Evolutionary conservation across 2,329 filamentous ascomycete genomes (phyloP).

Genomic region (Pseudocercospora crystallina): DNA sequence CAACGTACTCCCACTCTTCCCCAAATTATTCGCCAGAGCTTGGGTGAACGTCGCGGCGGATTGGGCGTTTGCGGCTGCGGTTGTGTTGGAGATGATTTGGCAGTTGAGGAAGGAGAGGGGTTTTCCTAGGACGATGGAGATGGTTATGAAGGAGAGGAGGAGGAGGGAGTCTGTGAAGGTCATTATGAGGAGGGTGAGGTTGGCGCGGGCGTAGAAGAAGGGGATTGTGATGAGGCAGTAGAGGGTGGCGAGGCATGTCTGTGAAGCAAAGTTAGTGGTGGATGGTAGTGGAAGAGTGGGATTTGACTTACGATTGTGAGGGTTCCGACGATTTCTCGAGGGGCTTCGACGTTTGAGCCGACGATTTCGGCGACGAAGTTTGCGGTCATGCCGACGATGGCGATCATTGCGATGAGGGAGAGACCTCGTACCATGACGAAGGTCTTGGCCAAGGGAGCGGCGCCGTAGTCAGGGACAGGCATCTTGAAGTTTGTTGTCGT

Average conservation of each 20-base stretch:
- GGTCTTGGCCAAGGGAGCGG: slow-evolving; percentile 67
- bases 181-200: slow-evolving; percentile 72
- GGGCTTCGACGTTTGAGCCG: slow-evolving; percentile 62
- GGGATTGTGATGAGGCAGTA: slow-evolving; percentile 71
- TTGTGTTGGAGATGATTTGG: slow-evolving; percentile 52
- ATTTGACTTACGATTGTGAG: slow-evolving; percentile 70
- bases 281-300: neutral
- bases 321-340: slow-evolving; percentile 73
- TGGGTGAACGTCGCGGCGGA: slow-evolving; percentile 56
- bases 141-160: slow-evolving; percentile 74
- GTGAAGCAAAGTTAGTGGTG: neutral
- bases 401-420: slow-evolving; percentile 69
- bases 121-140: slow-evolving; percentile 74
- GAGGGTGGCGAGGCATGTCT: slow-evolving; percentile 76
- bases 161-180: slow-evolving; percentile 66
- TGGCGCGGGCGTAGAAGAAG: slow-evolving; percentile 77
- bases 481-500: slow-evolving; percentile 38
- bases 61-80: slow-evolving; percentile 44
- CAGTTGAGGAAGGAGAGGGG: slow-evolving; percentile 79
- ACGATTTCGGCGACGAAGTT: slow-evolving; percentile 82
- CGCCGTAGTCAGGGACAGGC: slow-evolving; percentile 63
- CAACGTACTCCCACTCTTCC: slow-evolving; percentile 51
- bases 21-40: slow-evolving; percentile 53
- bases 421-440: slow-evolving; percentile 73
- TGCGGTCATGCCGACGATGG: slow-evolving; percentile 75